Evolutionary conservation across 345 rosid genomes (phyloP).

Genomic region (Mangifera indica): DNA sequence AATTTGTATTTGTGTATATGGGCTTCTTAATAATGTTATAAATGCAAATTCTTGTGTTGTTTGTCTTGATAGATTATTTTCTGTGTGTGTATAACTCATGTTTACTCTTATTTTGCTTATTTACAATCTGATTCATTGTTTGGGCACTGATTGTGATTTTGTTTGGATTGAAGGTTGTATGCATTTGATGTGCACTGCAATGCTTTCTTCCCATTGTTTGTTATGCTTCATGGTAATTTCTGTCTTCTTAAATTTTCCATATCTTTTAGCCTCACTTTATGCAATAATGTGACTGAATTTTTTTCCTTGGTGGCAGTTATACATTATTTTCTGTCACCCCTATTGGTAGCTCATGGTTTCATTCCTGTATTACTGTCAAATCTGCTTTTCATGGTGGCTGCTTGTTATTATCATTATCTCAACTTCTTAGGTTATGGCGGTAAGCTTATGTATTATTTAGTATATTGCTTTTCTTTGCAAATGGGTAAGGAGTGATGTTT

Average conservation of each 20-base stretch:
- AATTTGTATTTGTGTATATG: not conserved
- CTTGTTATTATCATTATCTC: slow-evolving; percentile 94
- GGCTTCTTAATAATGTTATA: not conserved
- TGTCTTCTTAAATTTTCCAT: not conserved
- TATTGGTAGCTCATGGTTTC: slow-evolving; percentile 86
- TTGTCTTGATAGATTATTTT: not conserved
- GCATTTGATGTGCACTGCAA: slow-evolving; percentile 99
- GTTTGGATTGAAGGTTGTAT: slow-evolving; percentile 66
- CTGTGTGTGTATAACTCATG: not conserved
- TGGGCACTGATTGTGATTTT: slow-evolving; percentile 22
- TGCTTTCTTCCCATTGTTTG: slow-evolving; percentile 98
- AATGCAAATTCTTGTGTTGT: slow-evolving; percentile 8
- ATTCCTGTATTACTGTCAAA: slow-evolving; percentile 79
- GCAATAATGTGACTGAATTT: slow-evolving; percentile 11
- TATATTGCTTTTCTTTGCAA: not conserved
- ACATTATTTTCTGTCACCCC: slow-evolving; percentile 89
- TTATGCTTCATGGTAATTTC: slow-evolving; percentile 79
- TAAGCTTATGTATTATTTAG: slow-evolving; percentile 34
- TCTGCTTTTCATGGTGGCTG: slow-evolving; percentile 90
- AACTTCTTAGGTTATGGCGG: slow-evolving; percentile 98
- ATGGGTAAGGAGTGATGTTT: not conserved
- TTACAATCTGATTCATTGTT: slow-evolving; percentile 8
- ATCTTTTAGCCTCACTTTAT: slow-evolving; percentile 5
- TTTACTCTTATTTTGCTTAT: not conserved
- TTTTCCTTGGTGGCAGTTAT: slow-evolving; percentile 56